phyloP scores from a whole-genome alignment of 345 rosid genomes.

The Iberis pinnata region DNA sequence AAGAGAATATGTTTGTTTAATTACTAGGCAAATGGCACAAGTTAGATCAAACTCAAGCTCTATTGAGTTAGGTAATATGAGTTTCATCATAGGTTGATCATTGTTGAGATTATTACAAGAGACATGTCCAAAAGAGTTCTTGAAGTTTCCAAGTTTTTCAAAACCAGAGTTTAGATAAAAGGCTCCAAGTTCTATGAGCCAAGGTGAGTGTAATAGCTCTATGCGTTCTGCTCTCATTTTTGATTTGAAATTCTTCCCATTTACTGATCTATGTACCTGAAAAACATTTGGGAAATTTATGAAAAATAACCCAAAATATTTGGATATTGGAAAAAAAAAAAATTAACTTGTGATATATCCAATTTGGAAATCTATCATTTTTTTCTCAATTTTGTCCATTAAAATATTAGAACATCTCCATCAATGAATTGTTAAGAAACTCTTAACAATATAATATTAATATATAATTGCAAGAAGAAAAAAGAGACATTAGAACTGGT shows the following conservation, averaged over 20 bases:
- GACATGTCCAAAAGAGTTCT: slow-evolving; percentile 44
- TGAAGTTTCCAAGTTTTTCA: slow-evolving; percentile 37
- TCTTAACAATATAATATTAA: too few species aligned
- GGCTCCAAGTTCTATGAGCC: slow-evolving; percentile 92
- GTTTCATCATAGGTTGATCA: slow-evolving; percentile 45
- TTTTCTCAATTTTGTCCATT: too few species aligned
- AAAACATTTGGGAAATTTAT: too few species aligned
- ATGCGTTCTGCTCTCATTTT: slow-evolving; percentile 77
- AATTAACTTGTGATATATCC: too few species aligned
- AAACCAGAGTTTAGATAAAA: slow-evolving; percentile 64
- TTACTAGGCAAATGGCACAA: slow-evolving; percentile 83
- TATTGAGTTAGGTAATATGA: slow-evolving; percentile 53
- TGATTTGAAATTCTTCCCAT: slow-evolving; percentile 70
- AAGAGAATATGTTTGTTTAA: neutral
- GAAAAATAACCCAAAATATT: too few species aligned
- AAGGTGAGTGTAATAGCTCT: slow-evolving; percentile 89
- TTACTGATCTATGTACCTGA: slow-evolving; percentile 75
- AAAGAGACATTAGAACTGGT: too few species aligned
- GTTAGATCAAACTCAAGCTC: slow-evolving; percentile 69
- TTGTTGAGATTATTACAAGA: slow-evolving; percentile 47
- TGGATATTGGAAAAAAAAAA: too few species aligned
- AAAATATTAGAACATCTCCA: too few species aligned
- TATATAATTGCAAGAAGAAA: too few species aligned
- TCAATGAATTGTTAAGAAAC: too few species aligned
- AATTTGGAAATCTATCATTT: too few species aligned